These are phyloP conservation scores for Phytophthora chlamydospora DNA, from an alignment of 352 stramenopile species.

Conservation along the genomic window DNA sequence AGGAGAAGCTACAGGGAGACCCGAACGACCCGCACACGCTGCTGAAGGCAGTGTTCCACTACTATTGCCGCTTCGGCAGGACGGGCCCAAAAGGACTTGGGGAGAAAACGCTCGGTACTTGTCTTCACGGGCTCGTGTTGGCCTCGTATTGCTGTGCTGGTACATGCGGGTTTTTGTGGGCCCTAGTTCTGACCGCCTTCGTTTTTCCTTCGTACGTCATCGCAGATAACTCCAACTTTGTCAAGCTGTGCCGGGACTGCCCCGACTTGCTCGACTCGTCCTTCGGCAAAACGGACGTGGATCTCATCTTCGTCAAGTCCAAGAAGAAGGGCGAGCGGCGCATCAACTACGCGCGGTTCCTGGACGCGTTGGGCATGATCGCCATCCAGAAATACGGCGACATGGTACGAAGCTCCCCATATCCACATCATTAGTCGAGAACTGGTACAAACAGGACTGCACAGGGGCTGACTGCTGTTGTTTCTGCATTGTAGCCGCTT, in stretches of 20 bases:
- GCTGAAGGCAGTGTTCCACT: conserved; percentile 82
- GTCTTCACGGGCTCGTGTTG: neutral
- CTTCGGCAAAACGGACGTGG: conserved; percentile 81
- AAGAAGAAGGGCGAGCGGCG: conserved; percentile 87
- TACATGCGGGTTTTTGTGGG: too few species aligned
- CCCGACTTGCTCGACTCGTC: conserved; percentile 58
- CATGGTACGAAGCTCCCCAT: conserved; percentile 49
- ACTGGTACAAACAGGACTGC: neutral
- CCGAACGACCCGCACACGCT: conserved; percentile 84
- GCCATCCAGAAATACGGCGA: conserved; percentile 82
- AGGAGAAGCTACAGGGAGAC: conserved; percentile 59
- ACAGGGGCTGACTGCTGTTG: neutral
- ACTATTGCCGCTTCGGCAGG: conserved; percentile 86
- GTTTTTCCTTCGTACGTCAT: neutral
- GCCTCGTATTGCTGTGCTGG: too few species aligned
- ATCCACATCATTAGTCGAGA: too few species aligned
- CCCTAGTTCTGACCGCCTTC: too few species aligned
- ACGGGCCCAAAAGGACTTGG: conserved; percentile 65
- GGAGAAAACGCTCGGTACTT: conserved; percentile 73
- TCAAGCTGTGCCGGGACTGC: conserved; percentile 84
- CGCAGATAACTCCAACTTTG: conserved; percentile 85
- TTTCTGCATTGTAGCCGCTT: conserved; percentile 41
- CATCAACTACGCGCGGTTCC: conserved; percentile 85
- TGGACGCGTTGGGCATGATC: conserved; percentile 87
- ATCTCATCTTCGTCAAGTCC: conserved; percentile 88